Evolutionary conservation across 148 eudicot genomes (phyloP), one percentile per base, ranked within the genome.

Genomic region (Cornus suecica): DNA sequence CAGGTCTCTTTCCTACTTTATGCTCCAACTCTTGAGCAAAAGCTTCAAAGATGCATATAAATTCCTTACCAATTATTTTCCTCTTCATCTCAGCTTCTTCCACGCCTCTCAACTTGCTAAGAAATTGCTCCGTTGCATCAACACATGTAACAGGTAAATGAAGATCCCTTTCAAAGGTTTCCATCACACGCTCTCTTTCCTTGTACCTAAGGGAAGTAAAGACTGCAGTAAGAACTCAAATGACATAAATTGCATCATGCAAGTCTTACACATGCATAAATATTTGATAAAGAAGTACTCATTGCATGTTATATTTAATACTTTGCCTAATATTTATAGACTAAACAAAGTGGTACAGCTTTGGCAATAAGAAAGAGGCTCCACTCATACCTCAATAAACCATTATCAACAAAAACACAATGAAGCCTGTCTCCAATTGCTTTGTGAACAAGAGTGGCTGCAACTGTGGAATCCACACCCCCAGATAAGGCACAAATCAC

Each of bases 391-490:
- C 97, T 95, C 72, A 95, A 75, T 71, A 95, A 86, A 34, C 98
- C 99, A 78, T 95, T 95, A 82, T 93, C 97, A 30, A 93, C 97
- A 81, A 95, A 93, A 79, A 91, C 83, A 82, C 99, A 92, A 66
- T 91, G 99, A 74, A 95, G 97, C 74, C 98, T 86, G 26, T 93
- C 98, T 52, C 97, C 98, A 76, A 95, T 93, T 5, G 99, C 99
- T 81, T 85, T 95, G 66, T 95, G 98, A 79, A 95, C 99, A 79
- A 93, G 97, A 29, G 98, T 90, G 51, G 97, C 99, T 68, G 98
- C 99, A 75, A 95, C 99, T 5, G 99, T 89, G 37, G 99, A 95
- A 85, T 95, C 99, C 24, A 95, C 99, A 71, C 99, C 99, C 42
- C 98, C 99, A 26, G 99, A 95, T 66, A 95, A 79, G 15, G 97